These are phyloP conservation scores for Leccinum fallax DNA, from an alignment of 1,284 basidiomycete genomes.

Conservation along the genomic window DNA sequence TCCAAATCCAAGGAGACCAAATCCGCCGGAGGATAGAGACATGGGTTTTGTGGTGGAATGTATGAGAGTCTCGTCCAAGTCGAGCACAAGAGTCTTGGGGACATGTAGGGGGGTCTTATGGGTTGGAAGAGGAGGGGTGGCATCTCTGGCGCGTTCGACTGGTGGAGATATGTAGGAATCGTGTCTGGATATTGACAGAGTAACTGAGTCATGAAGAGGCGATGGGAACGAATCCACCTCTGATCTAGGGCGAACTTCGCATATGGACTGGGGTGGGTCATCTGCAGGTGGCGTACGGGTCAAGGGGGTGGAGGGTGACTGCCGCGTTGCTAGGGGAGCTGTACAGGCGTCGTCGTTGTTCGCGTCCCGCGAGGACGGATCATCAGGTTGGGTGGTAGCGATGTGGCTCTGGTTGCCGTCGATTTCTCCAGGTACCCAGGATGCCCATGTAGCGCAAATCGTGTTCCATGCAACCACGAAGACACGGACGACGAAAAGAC, in stretches of 20 bases:
- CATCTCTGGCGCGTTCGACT: conserved; percentile 40
- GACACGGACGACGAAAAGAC: conserved; percentile 55
- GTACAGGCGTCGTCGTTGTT: conserved; percentile 41
- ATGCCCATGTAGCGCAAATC: conserved; percentile 49
- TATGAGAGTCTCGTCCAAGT: conserved; percentile 97
- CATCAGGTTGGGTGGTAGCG: conserved; percentile 17
- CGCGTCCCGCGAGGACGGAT: conserved; percentile 37
- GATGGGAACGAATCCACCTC: conserved; percentile 24
- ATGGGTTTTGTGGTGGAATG: conserved; percentile 91
- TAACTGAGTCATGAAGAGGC: conserved; percentile 15
- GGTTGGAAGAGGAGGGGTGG: conserved; percentile 50
- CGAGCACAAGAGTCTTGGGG: conserved; percentile 92
- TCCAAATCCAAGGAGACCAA: conserved; percentile 66
- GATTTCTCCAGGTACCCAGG: conserved; percentile 39
- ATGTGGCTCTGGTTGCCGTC: conserved; percentile 18
- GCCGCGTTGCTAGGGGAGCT: conserved; percentile 18
- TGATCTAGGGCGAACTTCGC: conserved; percentile 9
- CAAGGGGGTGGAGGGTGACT: conserved; percentile 3
- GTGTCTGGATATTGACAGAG: conserved; percentile 22
- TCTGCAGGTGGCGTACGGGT: conserved; percentile 9
- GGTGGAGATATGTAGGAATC: conserved; percentile 28
- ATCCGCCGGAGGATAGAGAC: conserved; percentile 47
- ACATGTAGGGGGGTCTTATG: conserved; percentile 74
- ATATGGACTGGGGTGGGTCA: conserved; percentile 6
- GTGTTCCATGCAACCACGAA: conserved; percentile 54